phyloP scores from a whole-genome alignment of 345 rosid species.

The Eutrema heterophyllum region DNA sequence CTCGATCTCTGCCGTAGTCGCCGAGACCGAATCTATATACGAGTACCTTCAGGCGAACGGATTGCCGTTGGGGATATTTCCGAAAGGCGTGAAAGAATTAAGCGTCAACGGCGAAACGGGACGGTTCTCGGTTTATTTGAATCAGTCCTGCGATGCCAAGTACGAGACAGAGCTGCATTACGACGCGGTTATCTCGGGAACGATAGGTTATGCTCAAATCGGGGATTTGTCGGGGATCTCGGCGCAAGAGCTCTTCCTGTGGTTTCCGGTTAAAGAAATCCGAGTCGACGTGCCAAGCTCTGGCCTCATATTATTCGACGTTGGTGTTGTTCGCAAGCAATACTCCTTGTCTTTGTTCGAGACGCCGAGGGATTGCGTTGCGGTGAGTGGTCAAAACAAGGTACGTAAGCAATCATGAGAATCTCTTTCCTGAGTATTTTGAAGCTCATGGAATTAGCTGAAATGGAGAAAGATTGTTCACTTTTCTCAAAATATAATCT shows the following conservation, averaged over 20 bases:
- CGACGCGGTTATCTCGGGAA: slow-evolving; percentile 63
- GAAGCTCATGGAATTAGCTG: neutral
- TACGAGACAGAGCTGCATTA: slow-evolving; percentile 81
- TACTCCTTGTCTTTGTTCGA: slow-evolving; percentile 81
- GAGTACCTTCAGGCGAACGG: slow-evolving; percentile 54
- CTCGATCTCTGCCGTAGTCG: slow-evolving; percentile 6
- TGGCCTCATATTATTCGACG: slow-evolving; percentile 80
- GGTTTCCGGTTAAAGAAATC: slow-evolving; percentile 83
- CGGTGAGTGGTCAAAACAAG: slow-evolving; percentile 23
- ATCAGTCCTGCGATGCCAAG: slow-evolving; percentile 79
- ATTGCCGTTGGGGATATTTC: slow-evolving; percentile 75
- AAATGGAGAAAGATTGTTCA: too few relatives aligned
- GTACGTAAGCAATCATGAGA: neutral
- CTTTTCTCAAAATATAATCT: too few relatives aligned
- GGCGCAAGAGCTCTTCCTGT: slow-evolving; percentile 77
- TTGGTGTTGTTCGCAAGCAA: slow-evolving; percentile 76
- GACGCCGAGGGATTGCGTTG: slow-evolving; percentile 71
- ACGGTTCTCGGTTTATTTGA: slow-evolving; percentile 62
- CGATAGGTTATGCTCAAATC: slow-evolving; percentile 63
- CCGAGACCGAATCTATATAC: slow-evolving; percentile 45
- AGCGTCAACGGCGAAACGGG: slow-evolving; percentile 43
- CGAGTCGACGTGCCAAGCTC: slow-evolving; percentile 84
- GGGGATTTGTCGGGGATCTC: slow-evolving; percentile 56
- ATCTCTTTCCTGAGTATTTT: neutral
- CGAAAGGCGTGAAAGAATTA: slow-evolving; percentile 66